Base-by-base conservation (phyloP, 257 asterid species). In the Solanum bulbocastanum region DNA sequence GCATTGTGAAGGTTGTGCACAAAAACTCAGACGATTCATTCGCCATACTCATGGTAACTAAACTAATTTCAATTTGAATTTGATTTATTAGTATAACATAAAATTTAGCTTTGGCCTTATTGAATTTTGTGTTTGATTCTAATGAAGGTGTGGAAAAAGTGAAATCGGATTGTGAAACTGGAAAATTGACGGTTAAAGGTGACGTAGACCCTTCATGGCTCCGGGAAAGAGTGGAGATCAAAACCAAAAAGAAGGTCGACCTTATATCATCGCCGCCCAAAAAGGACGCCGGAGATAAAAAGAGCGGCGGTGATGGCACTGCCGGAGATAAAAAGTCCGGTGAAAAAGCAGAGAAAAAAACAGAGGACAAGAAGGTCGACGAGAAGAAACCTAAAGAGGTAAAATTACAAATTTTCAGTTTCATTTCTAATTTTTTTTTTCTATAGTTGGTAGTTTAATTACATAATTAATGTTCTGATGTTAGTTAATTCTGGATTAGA, bases 341-440 rank as follows among this genome's bases (percentile, higher is more conserved):
- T 18, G 90, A 85, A 1, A 91, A 90, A 78, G n/a, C 90, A 35
- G 92, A 87, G 14, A 89, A 91, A 65, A 90, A 89, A 62, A 10
- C 86, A 18, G 90, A 92, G 37, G 92, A 88, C 68, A 86, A 90
- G 5, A 91, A 92, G n/a, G 90, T 79, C 0, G 86, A 71, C 20
- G 90, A 90, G 6, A 88, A 88, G 46, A 91, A 91, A 52, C 90
- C 92, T 58, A 89, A 90, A 92, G 92, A 88, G 93, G 93, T 91
- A 83, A 15, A 33, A 12, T 0, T 40, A 3, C 2, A 44, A 56
- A 40, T 39, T 25, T 75, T 76, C 58, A 76, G 23, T 39, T 76
- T 39, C 36, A 13, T 39, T 39, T 25, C 4, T 39, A 3, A 0
- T n/a, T 10, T 39, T 75, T 30, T 30, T 65, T 0, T 5, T 14